Evolutionary conservation across 768 basidiomycete genomes (phyloP).

Genomic region (Coprinopsis sp.): DNA sequence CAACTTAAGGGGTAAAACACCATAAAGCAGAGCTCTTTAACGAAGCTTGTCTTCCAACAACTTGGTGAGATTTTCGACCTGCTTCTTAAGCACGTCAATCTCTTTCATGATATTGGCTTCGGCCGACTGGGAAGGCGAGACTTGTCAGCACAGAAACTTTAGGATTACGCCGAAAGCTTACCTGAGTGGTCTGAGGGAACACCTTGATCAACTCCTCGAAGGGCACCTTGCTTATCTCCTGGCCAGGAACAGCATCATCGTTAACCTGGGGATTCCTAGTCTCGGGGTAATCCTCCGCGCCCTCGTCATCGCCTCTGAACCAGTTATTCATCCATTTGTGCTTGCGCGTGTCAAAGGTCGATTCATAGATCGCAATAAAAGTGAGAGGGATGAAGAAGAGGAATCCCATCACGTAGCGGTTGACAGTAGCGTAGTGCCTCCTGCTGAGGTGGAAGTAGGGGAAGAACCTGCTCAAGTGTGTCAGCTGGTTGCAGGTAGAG

Average conservation of each 20-base stretch:
- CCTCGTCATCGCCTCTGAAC: constrained; percentile 58
- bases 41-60: constrained; percentile 28
- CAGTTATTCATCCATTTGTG: constrained; percentile 66
- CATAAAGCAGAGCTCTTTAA: no score
- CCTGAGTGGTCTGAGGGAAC: constrained; percentile 71
- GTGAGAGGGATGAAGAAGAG: constrained; percentile 82
- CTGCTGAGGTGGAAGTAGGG: constrained; percentile 40
- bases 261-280: constrained; percentile 59
- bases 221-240: constrained; percentile 64
- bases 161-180: constrained; percentile 30
- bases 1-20: no score
- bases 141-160: neutral
- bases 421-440: constrained; percentile 63
- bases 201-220: constrained; percentile 65
- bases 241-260: constrained; percentile 46
- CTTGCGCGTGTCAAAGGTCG: constrained; percentile 42
- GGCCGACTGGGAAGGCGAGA: constrained; percentile 49
- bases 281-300: constrained; percentile 47
- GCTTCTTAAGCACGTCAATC: constrained; percentile 49
- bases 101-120: constrained; percentile 66
- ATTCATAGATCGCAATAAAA: constrained; percentile 73
- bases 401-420: constrained; percentile 69
- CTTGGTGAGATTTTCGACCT: constrained; percentile 34
- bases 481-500: constrained; percentile 2
- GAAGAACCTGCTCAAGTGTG: constrained; percentile 31